Base-by-base conservation (phyloP, 257 asterid genomes). In the Gentiana straminea region DNA sequence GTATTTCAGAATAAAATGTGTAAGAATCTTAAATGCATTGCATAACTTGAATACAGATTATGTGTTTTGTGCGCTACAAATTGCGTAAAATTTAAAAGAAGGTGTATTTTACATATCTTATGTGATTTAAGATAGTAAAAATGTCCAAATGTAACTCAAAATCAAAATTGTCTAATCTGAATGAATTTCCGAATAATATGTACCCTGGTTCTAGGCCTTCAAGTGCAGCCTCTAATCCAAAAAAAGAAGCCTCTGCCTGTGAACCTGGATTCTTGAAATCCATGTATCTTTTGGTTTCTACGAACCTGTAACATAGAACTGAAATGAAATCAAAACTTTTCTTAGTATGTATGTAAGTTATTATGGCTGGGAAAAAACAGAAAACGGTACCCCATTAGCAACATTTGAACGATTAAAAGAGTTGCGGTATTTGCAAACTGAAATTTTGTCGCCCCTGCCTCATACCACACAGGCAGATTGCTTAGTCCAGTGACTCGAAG, bases 171-270 rank as follows among this genome's bases (percentile, higher is more conserved):
- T 24, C 24, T 24, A 24, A 7, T 10, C 9, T 41, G 9, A 41
- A 4, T 41, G 46, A 34, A 33, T 57, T 8, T 43, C 52, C 61
- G 49, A 32, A 49, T 37, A 8, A 48, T 73, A 24, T 24, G 24
- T 80, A 84, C 94, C 97, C 97, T 1, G 94, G 95, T 73, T 82
- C 95, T 3, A 86, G 83, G 41, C 95, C 95, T 80, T 79, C 82
- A 0, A 88, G 71, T 58, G 97, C 59, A 62, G 86, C 84, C 75
- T 88, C 97, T 63, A 88, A n/a, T 32, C 94, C 94, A 47, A 85
- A 82, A 73, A 88, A 88, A 57, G 94, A 61, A 43, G 89, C 96
- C 9, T 73, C 84, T 59, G 91, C 97, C 74, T 88, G 95, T 66
- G 97, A 88, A 68, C 94, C 97, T 52, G 95, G 97, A 67, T 34